Conservation (phyloP, 2,329 filamentous ascomycete genomes). For the Fusarium duplospermum region DNA sequence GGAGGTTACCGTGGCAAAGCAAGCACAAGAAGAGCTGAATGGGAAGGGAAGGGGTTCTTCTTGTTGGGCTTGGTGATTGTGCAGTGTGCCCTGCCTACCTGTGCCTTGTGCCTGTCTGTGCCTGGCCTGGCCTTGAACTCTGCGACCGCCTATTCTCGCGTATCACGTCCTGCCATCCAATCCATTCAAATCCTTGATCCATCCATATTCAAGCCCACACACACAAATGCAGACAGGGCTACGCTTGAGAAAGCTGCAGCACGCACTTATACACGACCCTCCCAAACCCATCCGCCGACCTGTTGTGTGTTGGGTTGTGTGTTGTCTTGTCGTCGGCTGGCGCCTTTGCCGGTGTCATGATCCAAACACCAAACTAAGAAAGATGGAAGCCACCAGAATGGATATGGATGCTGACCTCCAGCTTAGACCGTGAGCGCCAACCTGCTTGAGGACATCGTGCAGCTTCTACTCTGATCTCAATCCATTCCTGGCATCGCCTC, state of each 20-base stretch:
- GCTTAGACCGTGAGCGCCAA: conserved; percentile 21
- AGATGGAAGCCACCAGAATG: background rate
- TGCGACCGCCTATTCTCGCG: conserved; percentile 28
- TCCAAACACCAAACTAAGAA: background rate
- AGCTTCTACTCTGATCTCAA: conserved; percentile 27
- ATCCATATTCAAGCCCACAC: conserved; percentile 8
- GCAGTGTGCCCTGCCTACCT: background rate
- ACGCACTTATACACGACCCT: conserved; percentile 14
- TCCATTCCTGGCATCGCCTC: conserved; percentile 34
- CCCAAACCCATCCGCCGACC: background rate
- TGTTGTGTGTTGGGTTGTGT: background rate
- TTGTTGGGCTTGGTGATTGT: conserved; percentile 22
- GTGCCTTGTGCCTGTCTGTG: background rate
- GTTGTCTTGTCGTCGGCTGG: background rate
- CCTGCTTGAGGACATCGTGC: conserved; percentile 31
- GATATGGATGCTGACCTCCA: background rate
- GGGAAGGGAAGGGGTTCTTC: conserved; percentile 22
- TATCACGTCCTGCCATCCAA: conserved; percentile 16
- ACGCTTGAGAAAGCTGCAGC: background rate
- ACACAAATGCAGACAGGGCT: conserved; percentile 1
- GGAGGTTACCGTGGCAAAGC: conserved; percentile 12
- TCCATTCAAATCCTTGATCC: conserved; percentile 10
- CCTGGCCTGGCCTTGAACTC: conserved; percentile 7
- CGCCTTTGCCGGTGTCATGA: conserved; percentile 1
- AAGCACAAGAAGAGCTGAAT: background rate